A percentile compares a stretch with the other conserved stretches of the same genome.
Evolutionary conservation across 192 early-diverging fungal genomes (phyloP).

Genomic region (Coemansia sp.): DNA sequence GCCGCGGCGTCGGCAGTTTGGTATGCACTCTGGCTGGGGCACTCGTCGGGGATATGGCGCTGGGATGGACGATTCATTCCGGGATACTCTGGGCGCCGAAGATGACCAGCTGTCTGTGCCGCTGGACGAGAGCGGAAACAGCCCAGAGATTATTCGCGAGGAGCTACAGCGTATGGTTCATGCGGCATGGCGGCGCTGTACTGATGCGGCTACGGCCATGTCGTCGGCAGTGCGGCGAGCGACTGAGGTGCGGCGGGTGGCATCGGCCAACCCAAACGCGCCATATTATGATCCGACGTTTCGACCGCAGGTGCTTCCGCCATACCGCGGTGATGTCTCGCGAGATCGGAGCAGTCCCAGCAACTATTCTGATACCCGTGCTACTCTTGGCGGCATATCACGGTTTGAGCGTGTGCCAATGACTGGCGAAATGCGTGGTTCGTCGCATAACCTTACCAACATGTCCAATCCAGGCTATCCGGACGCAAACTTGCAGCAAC

Average conservation of each 20-base stretch:
- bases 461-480: slow-evolving; percentile 9
- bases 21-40: slow-evolving; percentile 19
- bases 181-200: slow-evolving; percentile 51
- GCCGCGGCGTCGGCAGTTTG: slow-evolving; percentile 38
- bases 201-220: slow-evolving; percentile 49
- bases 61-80: slow-evolving; percentile 9
- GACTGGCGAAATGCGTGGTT: slow-evolving; percentile 24
- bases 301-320: slow-evolving; percentile 45
- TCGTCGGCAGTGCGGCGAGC: slow-evolving; percentile 40
- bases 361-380: slow-evolving; percentile 1
- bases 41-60: slow-evolving; percentile 14
- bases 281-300: slow-evolving; percentile 53
- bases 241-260: slow-evolving; percentile 30
- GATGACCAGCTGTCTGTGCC: slow-evolving; percentile 20
- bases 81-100: slow-evolving; percentile 5
- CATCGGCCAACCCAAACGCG: slow-evolving; percentile 31
- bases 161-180: slow-evolving; percentile 53
- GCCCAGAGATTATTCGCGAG: slow-evolving; percentile 46
- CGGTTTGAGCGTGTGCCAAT: slow-evolving; percentile 15
- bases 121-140: slow-evolving; percentile 47
- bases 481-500: slow-evolving; percentile 9
- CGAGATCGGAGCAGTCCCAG: slow-evolving; percentile 9
- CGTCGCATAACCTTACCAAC: slow-evolving; percentile 14
- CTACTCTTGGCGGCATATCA: slow-evolving; percentile 4
- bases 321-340: slow-evolving; percentile 38